Percentiles rank a stretch among this genome's conserved stretches.
These are phyloP conservation scores for Epithemia pelagica DNA, from an alignment of 108 stramenopile genomes.

Conservation along the genomic window DNA sequence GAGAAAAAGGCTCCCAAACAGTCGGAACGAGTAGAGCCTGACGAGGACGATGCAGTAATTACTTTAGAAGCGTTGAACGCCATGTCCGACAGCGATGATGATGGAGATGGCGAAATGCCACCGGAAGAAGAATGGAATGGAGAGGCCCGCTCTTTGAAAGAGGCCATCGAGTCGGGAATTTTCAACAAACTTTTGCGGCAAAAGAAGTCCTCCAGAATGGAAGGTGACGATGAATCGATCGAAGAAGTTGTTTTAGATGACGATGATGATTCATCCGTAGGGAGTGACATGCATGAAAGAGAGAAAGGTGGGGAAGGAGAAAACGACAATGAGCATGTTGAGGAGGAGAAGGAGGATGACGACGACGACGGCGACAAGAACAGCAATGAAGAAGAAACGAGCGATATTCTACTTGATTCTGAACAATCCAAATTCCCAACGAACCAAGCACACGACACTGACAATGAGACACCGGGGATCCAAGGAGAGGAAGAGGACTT, in stretches of 20 bases:
- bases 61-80: conserved; percentile 34
- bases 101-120: conserved; percentile 9
- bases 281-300: conserved; percentile 37
- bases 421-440: background rate
- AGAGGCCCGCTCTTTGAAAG: conserved; percentile 48
- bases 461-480: background rate
- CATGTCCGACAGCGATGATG: conserved; percentile 51
- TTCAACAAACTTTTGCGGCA: conserved; percentile 31
- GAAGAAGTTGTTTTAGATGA: conserved; percentile 42
- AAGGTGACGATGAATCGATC: conserved; percentile 35
- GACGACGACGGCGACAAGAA: conserved; percentile 3
- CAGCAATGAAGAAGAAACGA: background rate
- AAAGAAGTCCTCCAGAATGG: conserved; percentile 10
- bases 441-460: background rate
- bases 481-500: conserved; percentile 8
- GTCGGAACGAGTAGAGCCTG: conserved; percentile 7
- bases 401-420: no score
- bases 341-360: conserved; percentile 22
- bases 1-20: conserved; percentile 6
- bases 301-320: conserved; percentile 22
- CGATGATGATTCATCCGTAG: conserved; percentile 42
- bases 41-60: conserved; percentile 9
- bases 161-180: conserved; percentile 35
- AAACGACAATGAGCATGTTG: conserved; percentile 14
- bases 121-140: conserved; percentile 42